Evolutionary conservation across 495 filamentous ascomycete species (phyloP).

Genomic region (Trichoderma virens): DNA sequence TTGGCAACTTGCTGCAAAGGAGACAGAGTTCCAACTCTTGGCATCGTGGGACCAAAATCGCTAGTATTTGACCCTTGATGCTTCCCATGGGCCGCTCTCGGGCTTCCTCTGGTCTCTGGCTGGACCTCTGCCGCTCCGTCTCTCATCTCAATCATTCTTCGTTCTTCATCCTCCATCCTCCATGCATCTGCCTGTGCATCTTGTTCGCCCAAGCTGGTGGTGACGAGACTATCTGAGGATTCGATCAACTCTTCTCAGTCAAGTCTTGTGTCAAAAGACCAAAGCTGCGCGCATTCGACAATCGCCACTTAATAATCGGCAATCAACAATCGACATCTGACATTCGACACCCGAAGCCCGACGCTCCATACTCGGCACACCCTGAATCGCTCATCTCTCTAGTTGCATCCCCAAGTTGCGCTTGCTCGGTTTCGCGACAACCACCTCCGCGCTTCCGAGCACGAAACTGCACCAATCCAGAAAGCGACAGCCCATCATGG

Average conservation of each 20-base stretch:
- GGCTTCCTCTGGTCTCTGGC: background rate
- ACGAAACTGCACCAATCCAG: background rate
- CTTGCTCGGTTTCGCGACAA: background rate
- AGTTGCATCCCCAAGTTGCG: background rate
- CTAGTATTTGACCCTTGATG: background rate
- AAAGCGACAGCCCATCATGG: background rate
- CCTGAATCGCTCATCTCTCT: too few relatives aligned
- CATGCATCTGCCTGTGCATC: background rate
- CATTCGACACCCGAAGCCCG: too few relatives aligned
- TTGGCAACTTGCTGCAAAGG: background rate
- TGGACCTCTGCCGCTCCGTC: background rate
- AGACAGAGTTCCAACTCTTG: background rate
- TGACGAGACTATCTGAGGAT: background rate
- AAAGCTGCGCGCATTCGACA: too few relatives aligned
- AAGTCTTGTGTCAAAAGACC: background rate
- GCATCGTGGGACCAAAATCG: conserved; percentile 2
- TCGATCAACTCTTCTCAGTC: background rate
- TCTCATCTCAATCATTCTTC: background rate
- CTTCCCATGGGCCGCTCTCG: background rate
- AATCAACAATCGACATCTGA: too few relatives aligned
- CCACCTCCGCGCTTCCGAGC: background rate
- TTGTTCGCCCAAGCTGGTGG: background rate
- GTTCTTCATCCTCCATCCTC: background rate
- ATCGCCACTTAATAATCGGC: too few relatives aligned
- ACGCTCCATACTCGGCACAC: too few relatives aligned